Evolutionary conservation across 2,329 filamentous ascomycete genomes (phyloP), one percentile per base, ranked within the genome.

Genomic region (Fusarium foetens): DNA sequence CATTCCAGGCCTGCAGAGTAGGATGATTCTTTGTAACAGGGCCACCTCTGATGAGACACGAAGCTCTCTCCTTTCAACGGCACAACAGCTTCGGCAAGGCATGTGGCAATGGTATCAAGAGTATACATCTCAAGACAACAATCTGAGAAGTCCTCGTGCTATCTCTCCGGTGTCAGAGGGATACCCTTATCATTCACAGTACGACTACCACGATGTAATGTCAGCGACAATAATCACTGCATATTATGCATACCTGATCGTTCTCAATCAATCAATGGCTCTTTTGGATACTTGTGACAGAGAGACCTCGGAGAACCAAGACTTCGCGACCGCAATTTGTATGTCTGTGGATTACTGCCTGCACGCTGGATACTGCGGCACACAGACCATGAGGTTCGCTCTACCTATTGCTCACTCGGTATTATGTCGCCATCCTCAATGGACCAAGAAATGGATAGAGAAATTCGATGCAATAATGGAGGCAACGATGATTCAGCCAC

Each of bases 251-350:
- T 39, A 53, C 7, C 2, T 17, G 23, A 39, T 53, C 0, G 0
- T 38, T 38, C 9, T 53, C 7, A 39, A 53, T 5, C 23, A 2
- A 1, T 39, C 31, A 1, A 3, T 39, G 0, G 19, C 23, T 17
- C 1, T 6, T 25, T 8, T 51, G 6, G 17, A 38, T 11, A 1
- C 8, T 3, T 16, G 0, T 2, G 13, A 21, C 0, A 0, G 10
- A 52, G 19, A 38, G 4, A 1, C 0, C 16, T 17, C 7, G 7
- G 19, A 38, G 0, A 53, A 0, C 3, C 19, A 39, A 1, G 23
- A 2, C 0, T 13, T 39, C 2, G 49, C 33, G 6, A 17, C 4
- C 0, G 33, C 13, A 17, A 27, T 39, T 3, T 53, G 49, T 9
- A 53, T 53, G 23, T 53, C 49, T 5, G 49, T 39, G 19, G 49